Evolutionary conservation across 164 flowering plant species (phyloP).

Genomic region (Stephania cephalantha): DNA sequence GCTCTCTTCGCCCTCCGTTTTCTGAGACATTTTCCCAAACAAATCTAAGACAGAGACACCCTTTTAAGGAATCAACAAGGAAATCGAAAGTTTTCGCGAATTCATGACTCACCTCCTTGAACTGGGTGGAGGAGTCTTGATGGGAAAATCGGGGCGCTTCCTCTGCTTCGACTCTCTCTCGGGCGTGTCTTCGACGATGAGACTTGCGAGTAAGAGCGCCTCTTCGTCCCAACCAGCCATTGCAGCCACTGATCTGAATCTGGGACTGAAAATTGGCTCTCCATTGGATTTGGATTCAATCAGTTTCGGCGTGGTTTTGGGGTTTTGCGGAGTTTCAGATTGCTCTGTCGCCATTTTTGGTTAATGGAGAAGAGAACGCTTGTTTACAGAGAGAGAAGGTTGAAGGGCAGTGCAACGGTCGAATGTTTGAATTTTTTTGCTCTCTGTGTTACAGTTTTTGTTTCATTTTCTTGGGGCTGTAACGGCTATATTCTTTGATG

Average conservation of each 20-base stretch:
- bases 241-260: conserved; percentile 73
- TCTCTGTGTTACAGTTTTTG: neutral
- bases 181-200: conserved; percentile 85
- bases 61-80: neutral
- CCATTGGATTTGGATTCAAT: conserved; percentile 12
- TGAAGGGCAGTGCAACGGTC: conserved; percentile 26
- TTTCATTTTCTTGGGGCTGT: neutral
- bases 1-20: conserved; percentile 44
- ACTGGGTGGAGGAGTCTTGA: conserved; percentile 43
- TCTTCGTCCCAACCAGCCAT: conserved; percentile 79
- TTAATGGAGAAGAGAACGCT: neutral
- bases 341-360: conserved; percentile 25
- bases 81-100: neutral
- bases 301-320: conserved; percentile 10
- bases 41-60: neutral
- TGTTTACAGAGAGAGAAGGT: conserved; percentile 2
- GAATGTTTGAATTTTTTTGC: conserved; percentile 9
- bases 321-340: conserved; percentile 19
- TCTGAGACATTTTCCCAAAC: conserved; percentile 23
- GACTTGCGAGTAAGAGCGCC: conserved; percentile 53
- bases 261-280: conserved; percentile 51
- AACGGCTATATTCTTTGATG: neutral
- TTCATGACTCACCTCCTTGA: conserved; percentile 50
- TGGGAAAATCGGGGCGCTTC: conserved; percentile 34
- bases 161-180: conserved; percentile 45